These are phyloP conservation scores for Lipomyces sp. DNA, from an alignment of 805 yeast species.

Conservation along the genomic window DNA sequence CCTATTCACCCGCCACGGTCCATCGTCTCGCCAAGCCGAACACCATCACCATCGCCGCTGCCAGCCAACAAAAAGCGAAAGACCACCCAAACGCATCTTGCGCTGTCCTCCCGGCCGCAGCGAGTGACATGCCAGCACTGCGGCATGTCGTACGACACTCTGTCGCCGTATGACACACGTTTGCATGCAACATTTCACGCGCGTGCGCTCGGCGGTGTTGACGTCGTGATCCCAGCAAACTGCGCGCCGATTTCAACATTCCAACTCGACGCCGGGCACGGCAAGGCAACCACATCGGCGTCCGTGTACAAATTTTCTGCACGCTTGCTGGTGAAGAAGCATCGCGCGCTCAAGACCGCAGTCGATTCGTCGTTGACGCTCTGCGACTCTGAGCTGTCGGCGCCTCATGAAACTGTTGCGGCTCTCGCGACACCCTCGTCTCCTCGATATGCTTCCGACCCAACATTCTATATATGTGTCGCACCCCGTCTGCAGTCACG, in stretches of 20 bases:
- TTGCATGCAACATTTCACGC: constrained; percentile 50
- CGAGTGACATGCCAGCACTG: constrained; percentile 47
- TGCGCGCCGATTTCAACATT: no score
- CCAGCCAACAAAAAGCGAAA: background rate
- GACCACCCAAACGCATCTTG: constrained; percentile 26
- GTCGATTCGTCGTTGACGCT: constrained; percentile 41
- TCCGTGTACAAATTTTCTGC: constrained; percentile 7
- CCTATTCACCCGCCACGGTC: no score
- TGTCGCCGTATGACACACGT: constrained; percentile 43
- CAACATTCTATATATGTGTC: constrained; percentile 10
- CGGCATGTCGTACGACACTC: constrained; percentile 51
- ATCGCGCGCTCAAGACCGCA: constrained; percentile 21
- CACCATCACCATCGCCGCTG: no score
- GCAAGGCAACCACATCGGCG: background rate
- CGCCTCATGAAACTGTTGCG: constrained; percentile 40
- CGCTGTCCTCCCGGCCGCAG: constrained; percentile 20
- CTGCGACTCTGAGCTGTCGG: constrained; percentile 52
- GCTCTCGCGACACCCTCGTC: background rate
- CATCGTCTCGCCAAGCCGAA: no score
- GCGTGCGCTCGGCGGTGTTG: constrained; percentile 44
- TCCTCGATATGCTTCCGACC: background rate
- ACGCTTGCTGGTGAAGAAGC: background rate
- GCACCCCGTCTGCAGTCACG: background rate
- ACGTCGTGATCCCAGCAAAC: constrained; percentile 37
- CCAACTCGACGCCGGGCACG: background rate